Base-by-base conservation (phyloP, 345 rosid species). In the Aurinia saxatilis region DNA sequence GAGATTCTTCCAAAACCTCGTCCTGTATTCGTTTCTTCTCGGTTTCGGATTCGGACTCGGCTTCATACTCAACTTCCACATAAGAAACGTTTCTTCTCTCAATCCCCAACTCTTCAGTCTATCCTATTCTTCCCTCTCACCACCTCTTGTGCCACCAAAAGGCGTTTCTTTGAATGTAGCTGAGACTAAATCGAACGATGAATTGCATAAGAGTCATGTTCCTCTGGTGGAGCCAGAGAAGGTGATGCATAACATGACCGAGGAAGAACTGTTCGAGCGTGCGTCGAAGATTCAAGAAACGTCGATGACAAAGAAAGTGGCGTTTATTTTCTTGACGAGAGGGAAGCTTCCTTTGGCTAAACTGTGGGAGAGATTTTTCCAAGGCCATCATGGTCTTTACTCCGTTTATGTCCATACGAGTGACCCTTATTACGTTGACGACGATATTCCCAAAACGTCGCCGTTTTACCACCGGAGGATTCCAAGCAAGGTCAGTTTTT, bases 251-350 rank as follows among this genome's bases (percentile, higher is more conserved):
- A 81, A 74, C 55, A 90, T 87, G 88, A 79, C 65, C 11, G 95
- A 87, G 3, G 71, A 76, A 6, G 86, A 85, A 66, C 74, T 91
- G 76, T 23, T 81, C 1, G 50, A 78, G 80, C 53, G 78, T 48
- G 93, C 96, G 1, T 74, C 86, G 1, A 59, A 29, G 34, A 34
- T 57, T 39, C 39, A 19, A 0, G 41, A 54, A 17, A 76, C 29
- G 65, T 77, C 89, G 13, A 77, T 75, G 54, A 66, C 67, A 12
- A 91, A 87, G 4, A 90, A 84, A 68, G 80, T 87, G 17, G 98
- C 95, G 7, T 91, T 91, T 73, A 35, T 90, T 87, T 91, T 87
- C 75, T 62, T 91, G 84, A 82, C 90, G 8, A 91, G 77, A 73
- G 88, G 95, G 50, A 77, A 76, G 12, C 79, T 91, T 47, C 65